Conservation (phyloP, 2,329 filamentous ascomycete species). For the Metarhizium album region DNA sequence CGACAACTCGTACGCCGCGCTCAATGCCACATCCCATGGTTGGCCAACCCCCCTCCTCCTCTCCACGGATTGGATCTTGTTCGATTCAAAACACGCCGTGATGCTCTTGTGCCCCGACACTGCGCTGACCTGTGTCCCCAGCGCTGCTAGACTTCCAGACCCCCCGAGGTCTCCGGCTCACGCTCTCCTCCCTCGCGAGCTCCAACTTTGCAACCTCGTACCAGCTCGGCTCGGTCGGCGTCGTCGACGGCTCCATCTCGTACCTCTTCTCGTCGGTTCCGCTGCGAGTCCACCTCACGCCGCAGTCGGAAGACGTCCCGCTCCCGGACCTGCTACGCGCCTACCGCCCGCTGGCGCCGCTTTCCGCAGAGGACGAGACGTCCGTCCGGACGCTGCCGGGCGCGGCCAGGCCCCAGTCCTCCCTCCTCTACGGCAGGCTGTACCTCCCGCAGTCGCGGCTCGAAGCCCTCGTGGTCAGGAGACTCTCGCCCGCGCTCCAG, state of each 20-base stretch:
- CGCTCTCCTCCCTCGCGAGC: conserved; percentile 82
- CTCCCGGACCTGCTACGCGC: conserved; percentile 70
- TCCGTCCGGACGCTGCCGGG: conserved; percentile 8
- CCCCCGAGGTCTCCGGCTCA: conserved; percentile 72
- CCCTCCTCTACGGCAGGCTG: conserved; percentile 64
- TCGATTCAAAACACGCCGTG: background rate
- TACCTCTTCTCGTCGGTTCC: conserved; percentile 90
- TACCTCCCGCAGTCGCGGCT: conserved; percentile 78
- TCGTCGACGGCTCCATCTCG: conserved; percentile 93
- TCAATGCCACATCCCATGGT: conserved; percentile 79
- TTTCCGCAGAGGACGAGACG: conserved; percentile 25
- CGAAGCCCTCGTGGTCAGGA: conserved; percentile 73
- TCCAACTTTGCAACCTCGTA: conserved; percentile 93
- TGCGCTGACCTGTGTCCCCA: conserved; percentile 24
- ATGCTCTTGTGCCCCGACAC: conserved; percentile 4
- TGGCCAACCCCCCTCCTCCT: conserved; percentile 15
- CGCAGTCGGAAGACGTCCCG: conserved; percentile 63
- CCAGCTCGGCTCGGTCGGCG: conserved; percentile 74
- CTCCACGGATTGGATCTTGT: background rate
- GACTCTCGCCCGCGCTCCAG: conserved; percentile 67
- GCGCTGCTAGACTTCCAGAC: conserved; percentile 82
- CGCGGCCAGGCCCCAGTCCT: conserved; percentile 29
- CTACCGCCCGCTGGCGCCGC: conserved; percentile 66
- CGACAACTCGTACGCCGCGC: conserved; percentile 82
- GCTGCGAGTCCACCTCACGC: conserved; percentile 52